Base-by-base conservation (phyloP, 2,329 filamentous ascomycete genomes). In the Penicillium sp. region DNA sequence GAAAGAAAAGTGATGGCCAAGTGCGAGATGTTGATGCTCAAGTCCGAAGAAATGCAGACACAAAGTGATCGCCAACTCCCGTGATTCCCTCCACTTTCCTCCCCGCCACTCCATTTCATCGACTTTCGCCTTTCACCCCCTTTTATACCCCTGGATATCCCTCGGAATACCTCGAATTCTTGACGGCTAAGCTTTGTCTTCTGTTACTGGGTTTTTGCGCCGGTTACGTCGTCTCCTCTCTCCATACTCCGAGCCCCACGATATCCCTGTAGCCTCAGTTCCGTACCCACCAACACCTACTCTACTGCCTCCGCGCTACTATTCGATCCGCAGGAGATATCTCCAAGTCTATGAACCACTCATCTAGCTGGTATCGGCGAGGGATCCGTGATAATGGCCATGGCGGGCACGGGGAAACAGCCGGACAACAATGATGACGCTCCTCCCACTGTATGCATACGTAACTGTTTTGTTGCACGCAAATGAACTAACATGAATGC, bases 361-460 rank as follows among this genome's bases (percentile, higher is more conserved):
- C 56, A 53, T 46, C 49, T 50, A 38, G 46, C 47, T 57, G 52
- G 55, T 57, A 35, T 60, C 59, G 59, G 64, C 62, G 68, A 63
- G 59, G 59, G 60, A 63, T 64, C 45, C 57, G 56, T 58, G 52
- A 61, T 65, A 54, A 63, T 67, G 66, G 68, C 58, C 59, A 76
- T 76, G 74, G 71, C 74, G 61, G 67, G 65, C 63, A 69, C 62
- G 57, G 65, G 61, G 55, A 67, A 64, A 61, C 62, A 66, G 50
- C 69, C 64, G 58, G 70, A 68, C 57, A 67, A 67, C 58, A 68
- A 67, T 38, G 73, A 75, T 55, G 69, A 70, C 60, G 69, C 69
- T 53, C 67, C 73, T 54, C 67, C 73, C 37, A 72, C 74, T 66
- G 72, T 74, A 71, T 59, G 69, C 55, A 58, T 57, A 58, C 58